phyloP scores from a whole-genome alignment of 371 early-diverging fungal species.

The Cladochytrium tenue region DNA sequence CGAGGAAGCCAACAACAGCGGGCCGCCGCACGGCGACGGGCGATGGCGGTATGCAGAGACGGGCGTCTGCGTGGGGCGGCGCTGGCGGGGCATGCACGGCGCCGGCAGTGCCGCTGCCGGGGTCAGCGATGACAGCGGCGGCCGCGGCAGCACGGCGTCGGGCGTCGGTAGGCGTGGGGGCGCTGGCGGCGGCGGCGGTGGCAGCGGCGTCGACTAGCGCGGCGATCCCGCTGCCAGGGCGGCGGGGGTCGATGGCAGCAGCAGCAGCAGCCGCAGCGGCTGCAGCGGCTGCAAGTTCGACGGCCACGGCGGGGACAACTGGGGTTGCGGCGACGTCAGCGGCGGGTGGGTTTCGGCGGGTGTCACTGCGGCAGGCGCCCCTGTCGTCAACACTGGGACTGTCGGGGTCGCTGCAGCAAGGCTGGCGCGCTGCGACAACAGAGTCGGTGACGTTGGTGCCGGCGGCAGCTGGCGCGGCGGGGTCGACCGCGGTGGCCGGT shows the following conservation, averaged over 20 bases:
- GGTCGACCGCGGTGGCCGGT: neutral
- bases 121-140: neutral
- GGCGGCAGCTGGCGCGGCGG: neutral
- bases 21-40: too few species aligned
- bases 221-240: conserved; percentile 17
- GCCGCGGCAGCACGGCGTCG: neutral
- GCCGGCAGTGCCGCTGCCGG: neutral
- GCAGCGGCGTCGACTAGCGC: neutral
- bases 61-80: neutral
- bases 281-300: neutral
- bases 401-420: neutral
- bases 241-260: conserved; percentile 4
- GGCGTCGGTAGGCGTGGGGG: neutral
- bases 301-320: neutral
- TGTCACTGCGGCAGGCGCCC: neutral
- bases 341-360: neutral
- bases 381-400: neutral
- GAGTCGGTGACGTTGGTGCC: neutral
- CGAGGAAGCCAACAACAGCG: too few species aligned
- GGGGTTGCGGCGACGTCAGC: neutral
- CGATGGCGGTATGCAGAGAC: too few species aligned
- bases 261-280: neutral
- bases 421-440: neutral
- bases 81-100: neutral
- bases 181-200: neutral